Conservation (phyloP, 257 asterid species). For the Solanum virginianum region DNA sequence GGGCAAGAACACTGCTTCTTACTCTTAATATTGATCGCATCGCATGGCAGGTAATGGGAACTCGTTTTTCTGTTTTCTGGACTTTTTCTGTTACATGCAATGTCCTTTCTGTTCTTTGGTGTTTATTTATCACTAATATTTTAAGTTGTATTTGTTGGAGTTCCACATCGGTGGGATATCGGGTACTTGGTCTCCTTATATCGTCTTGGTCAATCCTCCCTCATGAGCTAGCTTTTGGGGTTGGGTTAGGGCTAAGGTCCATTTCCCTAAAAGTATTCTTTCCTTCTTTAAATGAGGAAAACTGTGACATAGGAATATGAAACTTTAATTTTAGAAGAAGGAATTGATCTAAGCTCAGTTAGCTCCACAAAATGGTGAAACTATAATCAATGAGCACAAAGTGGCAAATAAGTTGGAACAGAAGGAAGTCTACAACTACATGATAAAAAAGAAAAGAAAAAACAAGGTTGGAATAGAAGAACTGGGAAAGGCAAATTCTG, state of each 20-base stretch:
- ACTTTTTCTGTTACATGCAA: neutral
- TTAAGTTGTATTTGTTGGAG: neutral
- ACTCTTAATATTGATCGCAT: conserved; percentile 94
- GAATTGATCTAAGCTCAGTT: neutral
- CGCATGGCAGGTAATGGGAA: conserved; percentile 78
- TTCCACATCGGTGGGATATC: neutral
- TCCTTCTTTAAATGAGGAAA: neutral
- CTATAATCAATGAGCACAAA: neutral
- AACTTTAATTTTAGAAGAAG: neutral
- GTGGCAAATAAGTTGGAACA: neutral
- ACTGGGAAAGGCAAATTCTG: neutral
- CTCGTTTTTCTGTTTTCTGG: neutral
- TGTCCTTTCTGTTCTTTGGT: neutral
- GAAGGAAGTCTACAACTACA: neutral
- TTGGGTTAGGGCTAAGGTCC: neutral
- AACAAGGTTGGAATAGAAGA: neutral
- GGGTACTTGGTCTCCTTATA: neutral
- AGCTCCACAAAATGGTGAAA: neutral
- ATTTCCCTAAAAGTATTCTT: neutral
- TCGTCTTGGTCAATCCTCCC: neutral
- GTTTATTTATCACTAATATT: neutral
- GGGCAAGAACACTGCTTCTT: conserved; percentile 92
- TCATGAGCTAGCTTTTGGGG: neutral
- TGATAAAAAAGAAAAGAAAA: neutral
- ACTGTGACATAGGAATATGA: neutral